Percentiles rank a stretch among this genome's conserved stretches.
These are phyloP conservation scores for Xylaria telfairii DNA, from an alignment of 495 filamentous ascomycete species.

Conservation along the genomic window DNA sequence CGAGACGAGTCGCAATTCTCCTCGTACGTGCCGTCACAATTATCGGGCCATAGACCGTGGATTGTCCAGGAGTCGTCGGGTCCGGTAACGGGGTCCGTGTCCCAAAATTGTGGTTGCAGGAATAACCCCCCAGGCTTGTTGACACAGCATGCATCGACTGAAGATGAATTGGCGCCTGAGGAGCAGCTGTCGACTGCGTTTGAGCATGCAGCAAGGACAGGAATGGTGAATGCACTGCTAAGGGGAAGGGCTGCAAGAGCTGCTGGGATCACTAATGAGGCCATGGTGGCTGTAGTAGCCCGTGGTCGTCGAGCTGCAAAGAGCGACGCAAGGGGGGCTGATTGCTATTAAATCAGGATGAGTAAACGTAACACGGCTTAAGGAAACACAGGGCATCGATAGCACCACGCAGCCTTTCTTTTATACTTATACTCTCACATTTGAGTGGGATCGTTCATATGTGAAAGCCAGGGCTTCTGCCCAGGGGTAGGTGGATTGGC, in stretches of 20 bases:
- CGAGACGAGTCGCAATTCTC: slow-evolving; percentile 68
- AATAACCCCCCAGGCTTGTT: slow-evolving; percentile 77
- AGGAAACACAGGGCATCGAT: neutral
- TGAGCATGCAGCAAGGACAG: slow-evolving; percentile 3
- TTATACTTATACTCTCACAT: slow-evolving; percentile 10
- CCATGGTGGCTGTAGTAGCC: neutral
- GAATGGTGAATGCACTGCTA: neutral
- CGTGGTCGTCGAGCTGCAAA: neutral
- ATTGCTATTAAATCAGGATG: neutral
- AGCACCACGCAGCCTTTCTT: neutral
- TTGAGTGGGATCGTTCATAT: neutral
- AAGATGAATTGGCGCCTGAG: slow-evolving; percentile 14
- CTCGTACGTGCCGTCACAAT: slow-evolving; percentile 78
- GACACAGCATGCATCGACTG: slow-evolving; percentile 72
- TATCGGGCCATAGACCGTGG: slow-evolving; percentile 83
- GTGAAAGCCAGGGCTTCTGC: neutral
- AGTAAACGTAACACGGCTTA: neutral
- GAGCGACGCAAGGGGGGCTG: neutral
- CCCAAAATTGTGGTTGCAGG: slow-evolving; percentile 86
- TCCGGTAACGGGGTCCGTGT: slow-evolving; percentile 70
- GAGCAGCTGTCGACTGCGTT: slow-evolving; percentile 24
- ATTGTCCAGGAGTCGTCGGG: slow-evolving; percentile 81
- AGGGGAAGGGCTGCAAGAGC: slow-evolving; percentile 20
- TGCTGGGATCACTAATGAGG: slow-evolving; percentile 15
- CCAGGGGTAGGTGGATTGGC: neutral